Evolutionary conservation across 768 basidiomycete genomes (phyloP).

Genomic region (Melanogaster broomeanus): DNA sequence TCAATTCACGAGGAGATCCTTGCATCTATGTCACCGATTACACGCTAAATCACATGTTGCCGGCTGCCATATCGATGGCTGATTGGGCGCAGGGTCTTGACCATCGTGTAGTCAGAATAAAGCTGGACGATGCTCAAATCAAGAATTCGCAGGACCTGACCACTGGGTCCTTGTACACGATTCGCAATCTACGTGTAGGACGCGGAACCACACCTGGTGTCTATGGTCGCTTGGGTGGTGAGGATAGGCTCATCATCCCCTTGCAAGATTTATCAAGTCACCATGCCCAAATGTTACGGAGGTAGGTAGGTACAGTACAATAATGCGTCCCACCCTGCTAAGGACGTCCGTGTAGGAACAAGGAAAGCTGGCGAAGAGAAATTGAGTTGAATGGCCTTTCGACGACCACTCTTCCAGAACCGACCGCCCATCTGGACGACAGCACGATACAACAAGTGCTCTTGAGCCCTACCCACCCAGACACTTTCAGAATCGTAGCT

Average conservation of each 20-base stretch:
- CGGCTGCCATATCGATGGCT: constrained; percentile 24
- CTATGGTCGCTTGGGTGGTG: constrained; percentile 31
- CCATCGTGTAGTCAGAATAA: constrained; percentile 52
- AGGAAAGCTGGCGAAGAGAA: constrained; percentile 33
- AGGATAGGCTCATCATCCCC: constrained; percentile 22
- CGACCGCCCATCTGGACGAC: neutral
- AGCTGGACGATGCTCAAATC: constrained; percentile 49
- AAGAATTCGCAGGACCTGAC: constrained; percentile 39
- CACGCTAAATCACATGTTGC: constrained; percentile 49
- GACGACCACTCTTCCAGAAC: neutral
- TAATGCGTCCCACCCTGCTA: neutral
- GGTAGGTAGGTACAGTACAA: constrained; percentile 18
- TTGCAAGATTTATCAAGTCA: constrained; percentile 17
- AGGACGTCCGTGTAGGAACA: constrained; percentile 29
- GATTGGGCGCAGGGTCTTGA: constrained; percentile 49
- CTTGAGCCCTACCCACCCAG: constrained; percentile 32
- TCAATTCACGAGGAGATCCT: constrained; percentile 33
- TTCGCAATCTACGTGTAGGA: constrained; percentile 53
- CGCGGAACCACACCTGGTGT: constrained; percentile 13
- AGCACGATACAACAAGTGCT: constrained; percentile 42
- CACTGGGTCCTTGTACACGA: constrained; percentile 44
- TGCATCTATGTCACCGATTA: constrained; percentile 68
- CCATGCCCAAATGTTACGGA: constrained; percentile 19
- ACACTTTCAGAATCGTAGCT: constrained; percentile 46
- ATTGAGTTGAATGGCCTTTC: constrained; percentile 7